A percentile compares a stretch with the other conserved stretches of the same genome.
Evolutionary conservation across 768 basidiomycete species (phyloP).

Genomic region (Naematelia encephala): DNA sequence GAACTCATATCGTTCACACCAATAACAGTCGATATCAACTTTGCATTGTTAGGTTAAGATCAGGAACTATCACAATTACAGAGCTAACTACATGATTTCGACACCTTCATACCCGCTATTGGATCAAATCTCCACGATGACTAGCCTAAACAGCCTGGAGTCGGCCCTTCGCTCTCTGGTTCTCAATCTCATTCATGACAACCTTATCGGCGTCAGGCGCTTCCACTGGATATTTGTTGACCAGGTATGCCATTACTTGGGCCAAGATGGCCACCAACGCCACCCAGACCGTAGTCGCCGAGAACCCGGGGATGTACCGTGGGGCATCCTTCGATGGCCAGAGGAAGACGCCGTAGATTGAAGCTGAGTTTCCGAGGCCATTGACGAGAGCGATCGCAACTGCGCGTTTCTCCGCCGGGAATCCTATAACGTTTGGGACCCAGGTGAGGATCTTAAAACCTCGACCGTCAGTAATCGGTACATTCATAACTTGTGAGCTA

Average conservation of each 20-base stretch:
- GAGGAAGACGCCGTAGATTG: constrained; percentile 50
- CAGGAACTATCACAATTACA: too few relatives aligned
- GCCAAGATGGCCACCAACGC: constrained; percentile 34
- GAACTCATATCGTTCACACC: too few relatives aligned
- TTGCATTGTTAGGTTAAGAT: too few relatives aligned
- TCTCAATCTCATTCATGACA: constrained; percentile 35
- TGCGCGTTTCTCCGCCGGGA: constrained; percentile 48
- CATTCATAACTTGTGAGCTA: neutral
- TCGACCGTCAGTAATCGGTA: neutral
- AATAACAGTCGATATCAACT: too few relatives aligned
- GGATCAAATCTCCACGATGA: neutral
- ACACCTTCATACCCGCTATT: too few relatives aligned
- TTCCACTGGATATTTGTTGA: constrained; percentile 42
- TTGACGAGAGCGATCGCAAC: constrained; percentile 49
- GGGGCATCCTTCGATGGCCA: constrained; percentile 47
- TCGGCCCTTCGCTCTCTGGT: constrained; percentile 21
- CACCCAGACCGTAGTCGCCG: constrained; percentile 45
- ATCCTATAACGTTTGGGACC: constrained; percentile 48
- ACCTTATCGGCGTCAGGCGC: constrained; percentile 33
- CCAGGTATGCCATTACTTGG: constrained; percentile 30
- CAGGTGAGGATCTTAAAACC: constrained; percentile 35
- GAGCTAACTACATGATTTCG: too few relatives aligned
- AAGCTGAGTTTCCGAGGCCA: constrained; percentile 42
- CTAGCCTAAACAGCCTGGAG: constrained; percentile 1
- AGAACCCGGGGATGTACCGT: constrained; percentile 46